Evolutionary conservation across 257 asterid genomes (phyloP).

Genomic region (Solanum dulcamara): DNA sequence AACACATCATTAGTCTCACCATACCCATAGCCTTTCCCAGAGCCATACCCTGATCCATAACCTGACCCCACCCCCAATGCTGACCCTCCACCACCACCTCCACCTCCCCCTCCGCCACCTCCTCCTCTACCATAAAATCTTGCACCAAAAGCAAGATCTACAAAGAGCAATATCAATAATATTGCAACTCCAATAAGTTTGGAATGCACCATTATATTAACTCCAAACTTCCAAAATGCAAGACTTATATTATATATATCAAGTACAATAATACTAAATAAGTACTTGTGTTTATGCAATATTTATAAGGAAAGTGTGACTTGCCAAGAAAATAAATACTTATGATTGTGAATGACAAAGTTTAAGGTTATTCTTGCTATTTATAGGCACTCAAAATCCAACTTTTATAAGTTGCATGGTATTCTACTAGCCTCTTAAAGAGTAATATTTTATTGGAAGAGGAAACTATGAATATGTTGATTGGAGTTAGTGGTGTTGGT

Average conservation of each 20-base stretch:
- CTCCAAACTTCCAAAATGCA: slow-evolving; percentile 6
- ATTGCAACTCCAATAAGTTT: slow-evolving; percentile 24
- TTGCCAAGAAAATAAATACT: neutral
- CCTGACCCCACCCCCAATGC: slow-evolving; percentile 4
- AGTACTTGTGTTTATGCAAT: neutral
- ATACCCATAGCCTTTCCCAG: slow-evolving; percentile 21
- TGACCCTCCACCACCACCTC: slow-evolving; percentile 3
- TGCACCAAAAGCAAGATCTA: slow-evolving; percentile 43
- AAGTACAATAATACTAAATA: neutral
- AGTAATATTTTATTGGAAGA: neutral
- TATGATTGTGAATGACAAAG: slow-evolving; percentile 2
- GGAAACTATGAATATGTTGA: neutral
- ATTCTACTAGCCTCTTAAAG: slow-evolving; percentile 30
- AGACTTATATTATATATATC: neutral
- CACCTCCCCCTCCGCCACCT: slow-evolving; percentile 5
- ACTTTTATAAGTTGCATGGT: slow-evolving; percentile 25
- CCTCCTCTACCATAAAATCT: slow-evolving; percentile 23
- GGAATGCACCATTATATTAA: slow-evolving; percentile 16
- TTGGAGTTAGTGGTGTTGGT: slow-evolving; percentile 7
- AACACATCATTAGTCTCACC: neutral
- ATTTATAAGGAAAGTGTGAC: neutral
- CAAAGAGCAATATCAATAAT: slow-evolving; percentile 29
- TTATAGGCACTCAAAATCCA: slow-evolving; percentile 33
- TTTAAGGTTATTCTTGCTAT: slow-evolving; percentile 9
- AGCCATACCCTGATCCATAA: slow-evolving; percentile 10